Evolutionary conservation across 1,284 basidiomycete species (phyloP).

Genomic region (Pseudomicrostroma phylloplanum): DNA sequence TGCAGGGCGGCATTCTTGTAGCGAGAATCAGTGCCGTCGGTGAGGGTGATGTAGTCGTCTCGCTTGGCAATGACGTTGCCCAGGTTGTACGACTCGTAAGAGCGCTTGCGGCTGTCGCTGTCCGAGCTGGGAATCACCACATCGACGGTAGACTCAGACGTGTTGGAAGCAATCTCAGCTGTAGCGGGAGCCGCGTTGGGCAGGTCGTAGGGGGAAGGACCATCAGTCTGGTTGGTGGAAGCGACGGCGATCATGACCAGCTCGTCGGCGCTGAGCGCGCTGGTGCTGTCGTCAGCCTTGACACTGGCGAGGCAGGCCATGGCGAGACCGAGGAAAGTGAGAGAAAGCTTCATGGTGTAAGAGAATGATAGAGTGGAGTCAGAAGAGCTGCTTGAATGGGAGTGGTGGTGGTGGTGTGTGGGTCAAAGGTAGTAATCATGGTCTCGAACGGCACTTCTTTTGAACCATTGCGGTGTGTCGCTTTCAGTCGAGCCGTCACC

Average conservation of each 20-base stretch:
- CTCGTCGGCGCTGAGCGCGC: too few relatives aligned
- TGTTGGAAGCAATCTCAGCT: background rate
- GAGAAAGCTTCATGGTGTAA: background rate
- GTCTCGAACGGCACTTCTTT: too few relatives aligned
- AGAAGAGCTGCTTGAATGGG: background rate
- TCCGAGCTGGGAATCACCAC: background rate
- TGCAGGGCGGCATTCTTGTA: background rate
- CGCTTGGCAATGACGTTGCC: background rate
- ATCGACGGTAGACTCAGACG: background rate
- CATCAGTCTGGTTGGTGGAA: conserved; percentile 3
- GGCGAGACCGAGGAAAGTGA: background rate
- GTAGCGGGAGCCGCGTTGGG: background rate
- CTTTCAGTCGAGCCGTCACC: too few relatives aligned
- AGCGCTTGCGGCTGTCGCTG: background rate
- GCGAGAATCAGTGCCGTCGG: background rate
- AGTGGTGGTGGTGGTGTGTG: background rate
- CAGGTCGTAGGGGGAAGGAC: background rate
- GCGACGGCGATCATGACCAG: too few relatives aligned
- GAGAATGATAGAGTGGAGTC: background rate
- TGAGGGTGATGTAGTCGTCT: background rate
- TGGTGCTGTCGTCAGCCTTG: background rate
- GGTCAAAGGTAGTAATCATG: too few relatives aligned
- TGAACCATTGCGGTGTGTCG: too few relatives aligned
- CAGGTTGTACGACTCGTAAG: background rate
- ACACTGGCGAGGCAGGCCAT: background rate